These are phyloP conservation scores for Phlebopus sp. DNA, from an alignment of 1,284 basidiomycete species.

Conservation along the genomic window DNA sequence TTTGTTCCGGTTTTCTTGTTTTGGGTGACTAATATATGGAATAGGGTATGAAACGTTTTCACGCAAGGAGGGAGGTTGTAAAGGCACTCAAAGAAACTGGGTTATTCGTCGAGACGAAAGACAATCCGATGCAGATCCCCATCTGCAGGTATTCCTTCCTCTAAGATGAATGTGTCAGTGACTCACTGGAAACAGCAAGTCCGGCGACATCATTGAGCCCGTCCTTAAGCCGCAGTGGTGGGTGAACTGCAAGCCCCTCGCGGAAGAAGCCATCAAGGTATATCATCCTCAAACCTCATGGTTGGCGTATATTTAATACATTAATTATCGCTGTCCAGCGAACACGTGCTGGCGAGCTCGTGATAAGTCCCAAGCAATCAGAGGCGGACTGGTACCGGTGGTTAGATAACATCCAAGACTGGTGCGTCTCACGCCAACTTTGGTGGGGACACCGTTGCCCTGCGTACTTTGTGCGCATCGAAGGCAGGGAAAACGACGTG, in stretches of 20 bases:
- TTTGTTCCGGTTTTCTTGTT: neutral
- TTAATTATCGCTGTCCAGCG: constrained; percentile 46
- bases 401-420: constrained; percentile 96
- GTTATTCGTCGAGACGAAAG: constrained; percentile 88
- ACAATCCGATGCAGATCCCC: constrained; percentile 95
- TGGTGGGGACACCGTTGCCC: constrained; percentile 99
- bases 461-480: constrained; percentile 89
- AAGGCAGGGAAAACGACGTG: constrained; percentile 78
- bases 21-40: constrained; percentile 1
- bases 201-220: constrained; percentile 95
- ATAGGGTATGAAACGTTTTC: constrained; percentile 95
- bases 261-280: constrained; percentile 87
- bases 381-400: constrained; percentile 97
- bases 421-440: constrained; percentile 98
- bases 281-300: neutral
- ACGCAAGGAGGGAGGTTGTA: constrained; percentile 84
- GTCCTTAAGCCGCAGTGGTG: constrained; percentile 99
- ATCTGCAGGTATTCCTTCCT: constrained; percentile 69
- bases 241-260: constrained; percentile 92
- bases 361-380: constrained; percentile 81
- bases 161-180: neutral
- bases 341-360: constrained; percentile 81
- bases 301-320: neutral
- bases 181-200: constrained; percentile 59
- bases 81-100: constrained; percentile 85